Conservation (phyloP, 2,329 filamentous ascomycete species). For the Fusarium sp. region DNA sequence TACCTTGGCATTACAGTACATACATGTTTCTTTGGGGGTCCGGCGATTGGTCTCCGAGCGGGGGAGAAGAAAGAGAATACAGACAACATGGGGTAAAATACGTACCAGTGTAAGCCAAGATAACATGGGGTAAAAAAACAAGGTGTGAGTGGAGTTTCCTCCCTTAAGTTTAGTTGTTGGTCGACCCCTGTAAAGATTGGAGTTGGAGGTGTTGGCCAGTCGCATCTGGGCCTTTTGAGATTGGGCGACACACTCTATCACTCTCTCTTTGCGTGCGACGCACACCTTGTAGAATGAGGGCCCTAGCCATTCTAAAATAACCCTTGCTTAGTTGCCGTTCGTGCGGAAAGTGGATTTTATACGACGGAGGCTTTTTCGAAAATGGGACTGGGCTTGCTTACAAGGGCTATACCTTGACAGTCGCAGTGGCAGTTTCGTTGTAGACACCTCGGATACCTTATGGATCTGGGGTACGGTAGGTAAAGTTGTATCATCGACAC, state of each 20-base stretch:
- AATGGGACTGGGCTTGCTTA: constrained; percentile 9
- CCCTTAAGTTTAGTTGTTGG: background rate
- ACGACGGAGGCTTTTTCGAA: constrained; percentile 31
- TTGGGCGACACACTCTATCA: constrained; percentile 16
- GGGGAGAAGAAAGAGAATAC: background rate
- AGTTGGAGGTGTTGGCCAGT: constrained; percentile 17
- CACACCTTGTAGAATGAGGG: background rate
- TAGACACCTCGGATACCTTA: background rate
- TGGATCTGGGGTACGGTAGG: background rate
- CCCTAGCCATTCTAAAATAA: background rate
- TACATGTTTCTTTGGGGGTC: constrained; percentile 26
- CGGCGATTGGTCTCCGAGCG: constrained; percentile 34
- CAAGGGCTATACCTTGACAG: constrained; percentile 13
- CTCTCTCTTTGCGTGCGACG: background rate
- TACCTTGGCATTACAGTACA: constrained; percentile 8
- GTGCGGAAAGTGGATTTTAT: constrained; percentile 24
- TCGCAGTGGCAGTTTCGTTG: background rate
- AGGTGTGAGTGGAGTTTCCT: constrained; percentile 16
- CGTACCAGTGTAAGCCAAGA: background rate
- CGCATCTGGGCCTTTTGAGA: background rate
- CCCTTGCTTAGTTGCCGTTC: constrained; percentile 38
- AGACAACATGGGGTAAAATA: constrained; percentile 25
- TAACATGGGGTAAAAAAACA: constrained; percentile 8
- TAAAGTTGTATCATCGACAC: background rate
- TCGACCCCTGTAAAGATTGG: background rate